A percentile compares a stretch with the other conserved stretches of the same genome.
Conservation (phyloP, 2,329 filamentous ascomycete genomes). For the Fusarium subglutinans region DNA sequence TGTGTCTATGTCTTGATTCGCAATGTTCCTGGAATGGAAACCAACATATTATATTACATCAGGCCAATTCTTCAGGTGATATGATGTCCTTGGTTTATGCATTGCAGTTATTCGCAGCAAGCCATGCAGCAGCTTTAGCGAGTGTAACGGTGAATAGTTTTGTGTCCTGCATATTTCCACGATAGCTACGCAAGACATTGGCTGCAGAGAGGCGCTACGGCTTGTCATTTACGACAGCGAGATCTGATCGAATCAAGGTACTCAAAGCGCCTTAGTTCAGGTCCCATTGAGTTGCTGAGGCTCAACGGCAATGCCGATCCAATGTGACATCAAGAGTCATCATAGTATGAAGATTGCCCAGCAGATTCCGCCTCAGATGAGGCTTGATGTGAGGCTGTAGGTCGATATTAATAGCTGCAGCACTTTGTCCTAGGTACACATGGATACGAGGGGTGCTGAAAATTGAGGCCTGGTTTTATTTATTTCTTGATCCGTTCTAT, state of each 20-base stretch:
- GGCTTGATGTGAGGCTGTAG: background rate
- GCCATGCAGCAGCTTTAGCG: background rate
- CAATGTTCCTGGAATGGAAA: background rate
- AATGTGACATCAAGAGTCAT: background rate
- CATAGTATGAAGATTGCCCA: background rate
- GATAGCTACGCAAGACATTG: conserved; percentile 5
- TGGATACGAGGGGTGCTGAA: background rate
- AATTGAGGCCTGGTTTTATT: background rate
- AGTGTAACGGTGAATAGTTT: background rate
- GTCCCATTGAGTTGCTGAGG: background rate
- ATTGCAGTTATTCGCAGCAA: background rate
- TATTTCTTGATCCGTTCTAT: background rate
- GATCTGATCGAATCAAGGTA: conserved; percentile 10
- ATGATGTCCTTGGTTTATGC: background rate
- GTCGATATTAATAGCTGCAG: background rate
- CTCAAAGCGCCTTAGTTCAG: background rate
- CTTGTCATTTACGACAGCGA: conserved; percentile 20
- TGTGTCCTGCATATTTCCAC: background rate
- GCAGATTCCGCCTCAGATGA: background rate
- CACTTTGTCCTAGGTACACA: background rate
- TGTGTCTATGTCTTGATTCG: background rate
- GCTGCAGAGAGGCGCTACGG: background rate
- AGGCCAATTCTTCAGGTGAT: background rate
- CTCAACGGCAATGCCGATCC: conserved; percentile 2
- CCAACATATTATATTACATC: background rate